Evolutionary conservation across 768 basidiomycete genomes (phyloP).

Genomic region (Pisolithus tinctorius): DNA sequence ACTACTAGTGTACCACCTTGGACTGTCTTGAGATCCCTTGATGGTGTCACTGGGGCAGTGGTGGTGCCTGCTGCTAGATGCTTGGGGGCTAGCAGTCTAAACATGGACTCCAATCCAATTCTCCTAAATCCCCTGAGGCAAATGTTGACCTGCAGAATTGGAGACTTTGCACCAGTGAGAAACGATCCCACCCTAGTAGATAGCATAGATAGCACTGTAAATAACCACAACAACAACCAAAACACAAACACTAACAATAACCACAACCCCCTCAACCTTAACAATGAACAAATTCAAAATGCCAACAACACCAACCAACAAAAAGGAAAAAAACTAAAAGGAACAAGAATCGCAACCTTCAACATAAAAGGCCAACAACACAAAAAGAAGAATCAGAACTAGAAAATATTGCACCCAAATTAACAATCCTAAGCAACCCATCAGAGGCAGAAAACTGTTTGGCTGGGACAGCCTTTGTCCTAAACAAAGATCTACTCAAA

Average conservation of each 20-base stretch:
- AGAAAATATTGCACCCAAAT: not conserved
- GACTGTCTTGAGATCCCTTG: too few relatives aligned
- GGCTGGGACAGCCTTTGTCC: not conserved
- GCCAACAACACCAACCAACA: not conserved
- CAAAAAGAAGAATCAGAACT: not conserved
- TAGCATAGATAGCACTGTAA: too few relatives aligned
- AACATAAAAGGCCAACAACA: not conserved
- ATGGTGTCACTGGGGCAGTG: not conserved
- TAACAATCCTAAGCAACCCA: not conserved
- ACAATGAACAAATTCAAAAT: not conserved
- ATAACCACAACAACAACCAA: too few relatives aligned
- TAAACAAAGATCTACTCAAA: not conserved
- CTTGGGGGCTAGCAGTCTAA: not conserved
- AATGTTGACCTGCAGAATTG: not conserved
- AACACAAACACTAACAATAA: too few relatives aligned
- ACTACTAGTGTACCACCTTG: too few relatives aligned
- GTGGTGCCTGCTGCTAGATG: not conserved
- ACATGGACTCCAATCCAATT: too few relatives aligned
- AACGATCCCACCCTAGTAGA: too few relatives aligned
- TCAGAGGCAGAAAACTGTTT: not conserved
- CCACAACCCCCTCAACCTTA: too few relatives aligned
- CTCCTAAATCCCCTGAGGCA: not conserved
- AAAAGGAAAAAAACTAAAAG: not conserved
- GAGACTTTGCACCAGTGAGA: not conserved
- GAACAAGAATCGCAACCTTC: not conserved